These are phyloP conservation scores for Mollisia scopiformis DNA, from an alignment of 2,329 filamentous ascomycete species.

Conservation along the genomic window DNA sequence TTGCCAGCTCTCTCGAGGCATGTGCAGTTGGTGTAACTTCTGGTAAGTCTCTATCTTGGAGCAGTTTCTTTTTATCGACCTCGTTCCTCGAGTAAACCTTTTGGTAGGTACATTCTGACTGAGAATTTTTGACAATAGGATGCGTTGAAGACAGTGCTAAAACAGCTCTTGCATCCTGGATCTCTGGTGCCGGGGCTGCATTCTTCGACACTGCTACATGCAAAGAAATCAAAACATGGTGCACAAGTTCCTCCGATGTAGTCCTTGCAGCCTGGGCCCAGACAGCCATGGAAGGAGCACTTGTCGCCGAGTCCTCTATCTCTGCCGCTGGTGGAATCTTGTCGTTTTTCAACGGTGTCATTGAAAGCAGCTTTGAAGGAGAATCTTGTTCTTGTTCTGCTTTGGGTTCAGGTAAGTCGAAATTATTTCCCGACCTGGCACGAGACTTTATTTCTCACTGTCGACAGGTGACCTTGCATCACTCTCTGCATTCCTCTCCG, in stretches of 20 bases:
- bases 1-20: constrained; percentile 4
- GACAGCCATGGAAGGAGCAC: not conserved
- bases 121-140: too few species aligned
- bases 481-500: not conserved
- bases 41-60: too few species aligned
- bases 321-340: not conserved
- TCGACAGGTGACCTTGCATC: not conserved
- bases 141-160: not conserved
- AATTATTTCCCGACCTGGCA: not conserved
- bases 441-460: not conserved
- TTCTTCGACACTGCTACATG: constrained; percentile 4
- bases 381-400: constrained; percentile 1
- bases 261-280: not conserved
- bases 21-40: not conserved
- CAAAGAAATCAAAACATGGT: not conserved
- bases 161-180: not conserved
- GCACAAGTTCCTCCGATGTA: not conserved
- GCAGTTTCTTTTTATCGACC: too few species aligned
- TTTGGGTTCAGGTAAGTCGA: not conserved
- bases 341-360: not conserved
- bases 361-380: not conserved
- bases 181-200: not conserved
- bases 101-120: too few species aligned
- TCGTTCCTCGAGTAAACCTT: too few species aligned
- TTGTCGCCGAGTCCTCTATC: not conserved